Base-by-base conservation (phyloP, 257 asterid genomes). In the Ophiorrhiza pumila region DNA sequence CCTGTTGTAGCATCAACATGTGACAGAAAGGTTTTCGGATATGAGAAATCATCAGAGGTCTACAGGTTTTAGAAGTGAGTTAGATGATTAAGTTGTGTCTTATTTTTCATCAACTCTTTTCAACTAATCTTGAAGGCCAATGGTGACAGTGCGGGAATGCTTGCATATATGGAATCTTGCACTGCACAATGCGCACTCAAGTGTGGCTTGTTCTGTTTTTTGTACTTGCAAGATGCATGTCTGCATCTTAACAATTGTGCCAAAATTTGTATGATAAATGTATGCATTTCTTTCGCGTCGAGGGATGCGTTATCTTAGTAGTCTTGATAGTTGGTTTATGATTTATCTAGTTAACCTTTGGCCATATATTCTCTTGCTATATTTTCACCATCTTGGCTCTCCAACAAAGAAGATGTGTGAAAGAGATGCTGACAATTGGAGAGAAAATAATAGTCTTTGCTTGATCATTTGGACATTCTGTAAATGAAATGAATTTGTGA, bases 1-100 rank as follows among this genome's bases (percentile, higher is more conserved):
- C 72, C 78, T 65, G 75, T 77, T 50, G 73, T 71, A 10, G 71
- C 65, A 47, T 37, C 78, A 52, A n/a, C 59, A 23, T 80, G 50
- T 18, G 79, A 71, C 77, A 69, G 43, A 32, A 15, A 55, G 77
- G 80, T 74, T 57, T 32, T 68, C 50, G 86, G 68, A 42, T 66
- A 78, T 43, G 83, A 81, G 77, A 76, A 84, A 67, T 60, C 82
- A 42, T 66, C 80, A 20, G 73, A 72, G 71, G 53, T 79, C 39
- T 78, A 45, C 82, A 74, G 71, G 75, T 75, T 78, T 71, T 79
- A 76, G 83, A 61, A 71, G 78, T 79, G 68, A 61, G 76, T 62
- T 20, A 39, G 80, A 53, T 42, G 14, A 14, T 37, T 41, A 20
- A 53, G 32, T 57, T 72, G 10, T 41, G 22, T 12, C 10, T 0